phyloP scores from a whole-genome alignment of 2,329 filamentous ascomycete genomes.

The Proliferodiscus dingleyae region DNA sequence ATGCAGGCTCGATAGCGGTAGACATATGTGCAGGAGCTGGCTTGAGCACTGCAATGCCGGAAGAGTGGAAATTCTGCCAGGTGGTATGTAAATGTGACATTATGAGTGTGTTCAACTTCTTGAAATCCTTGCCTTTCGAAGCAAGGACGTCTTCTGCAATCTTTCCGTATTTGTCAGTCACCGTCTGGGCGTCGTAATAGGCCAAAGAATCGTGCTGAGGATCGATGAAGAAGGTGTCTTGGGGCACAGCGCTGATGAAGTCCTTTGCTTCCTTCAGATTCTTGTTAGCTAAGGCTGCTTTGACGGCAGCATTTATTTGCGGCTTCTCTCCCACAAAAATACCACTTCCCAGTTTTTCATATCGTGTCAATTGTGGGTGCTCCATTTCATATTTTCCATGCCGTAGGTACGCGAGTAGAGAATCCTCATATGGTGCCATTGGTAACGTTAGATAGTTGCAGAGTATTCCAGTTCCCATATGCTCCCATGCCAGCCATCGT shows the following conservation, averaged over 20 bases:
- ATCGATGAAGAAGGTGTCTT: constrained; percentile 61
- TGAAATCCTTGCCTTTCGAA: constrained; percentile 55
- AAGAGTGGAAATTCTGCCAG: constrained; percentile 75
- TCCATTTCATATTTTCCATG: constrained; percentile 56
- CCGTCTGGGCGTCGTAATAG: constrained; percentile 63
- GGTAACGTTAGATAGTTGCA: constrained; percentile 76
- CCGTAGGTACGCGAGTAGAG: constrained; percentile 66
- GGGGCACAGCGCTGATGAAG: constrained; percentile 57
- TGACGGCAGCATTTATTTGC: constrained; percentile 59
- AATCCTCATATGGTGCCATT: constrained; percentile 72
- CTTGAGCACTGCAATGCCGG: constrained; percentile 77
- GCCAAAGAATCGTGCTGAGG: constrained; percentile 63
- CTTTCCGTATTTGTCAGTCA: constrained; percentile 62
- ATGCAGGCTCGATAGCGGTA: constrained; percentile 62
- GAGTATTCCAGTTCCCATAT: constrained; percentile 80
- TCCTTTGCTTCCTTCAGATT: constrained; percentile 53
- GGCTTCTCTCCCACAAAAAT: constrained; percentile 67
- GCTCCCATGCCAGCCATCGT: constrained; percentile 89
- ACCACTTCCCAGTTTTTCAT: constrained; percentile 64
- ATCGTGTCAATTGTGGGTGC: constrained; percentile 62
- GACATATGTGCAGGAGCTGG: constrained; percentile 73
- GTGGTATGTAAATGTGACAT: constrained; percentile 79
- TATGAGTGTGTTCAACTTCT: constrained; percentile 67
- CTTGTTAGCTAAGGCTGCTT: constrained; percentile 51
- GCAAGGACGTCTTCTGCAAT: constrained; percentile 58